phyloP scores from a whole-genome alignment of 441 rosid species.

The Bruguiera hainesii region DNA sequence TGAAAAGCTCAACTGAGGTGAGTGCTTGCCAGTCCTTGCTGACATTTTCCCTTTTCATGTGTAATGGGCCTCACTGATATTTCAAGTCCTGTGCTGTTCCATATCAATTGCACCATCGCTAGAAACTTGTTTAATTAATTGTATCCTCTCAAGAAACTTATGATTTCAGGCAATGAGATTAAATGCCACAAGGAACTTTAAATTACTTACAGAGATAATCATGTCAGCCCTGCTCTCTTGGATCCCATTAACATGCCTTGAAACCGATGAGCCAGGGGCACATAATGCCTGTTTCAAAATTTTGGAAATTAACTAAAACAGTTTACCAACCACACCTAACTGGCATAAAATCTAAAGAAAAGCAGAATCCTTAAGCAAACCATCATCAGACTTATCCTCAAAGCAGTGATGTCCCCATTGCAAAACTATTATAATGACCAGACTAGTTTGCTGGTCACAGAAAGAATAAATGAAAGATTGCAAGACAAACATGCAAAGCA shows the following conservation, averaged over 20 bases:
- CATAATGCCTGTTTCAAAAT: slow-evolving; percentile 63
- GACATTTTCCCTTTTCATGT: no score
- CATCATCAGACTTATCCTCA: neutral
- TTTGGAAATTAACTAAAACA: slow-evolving; percentile 17
- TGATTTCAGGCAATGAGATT: neutral
- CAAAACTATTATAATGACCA: neutral
- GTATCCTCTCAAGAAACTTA: no score
- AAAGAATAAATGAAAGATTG: neutral
- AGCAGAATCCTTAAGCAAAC: neutral
- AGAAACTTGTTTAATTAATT: no score
- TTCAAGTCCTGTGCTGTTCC: no score
- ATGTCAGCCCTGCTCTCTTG: slow-evolving; percentile 80
- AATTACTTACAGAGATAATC: slow-evolving; percentile 74
- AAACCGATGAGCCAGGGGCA: slow-evolving; percentile 52
- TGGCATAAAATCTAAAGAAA: neutral
- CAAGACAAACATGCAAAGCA: neutral
- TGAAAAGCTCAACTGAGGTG: no score
- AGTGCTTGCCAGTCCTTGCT: no score
- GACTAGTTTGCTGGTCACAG: neutral
- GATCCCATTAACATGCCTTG: slow-evolving; percentile 78
- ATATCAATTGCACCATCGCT: no score
- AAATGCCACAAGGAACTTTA: slow-evolving; percentile 5
- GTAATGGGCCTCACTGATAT: no score
- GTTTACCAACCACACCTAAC: neutral
- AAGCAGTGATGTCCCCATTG: neutral